phyloP scores from a whole-genome alignment of 257 asterid genomes.

The Fraxinus quadrangulata region DNA sequence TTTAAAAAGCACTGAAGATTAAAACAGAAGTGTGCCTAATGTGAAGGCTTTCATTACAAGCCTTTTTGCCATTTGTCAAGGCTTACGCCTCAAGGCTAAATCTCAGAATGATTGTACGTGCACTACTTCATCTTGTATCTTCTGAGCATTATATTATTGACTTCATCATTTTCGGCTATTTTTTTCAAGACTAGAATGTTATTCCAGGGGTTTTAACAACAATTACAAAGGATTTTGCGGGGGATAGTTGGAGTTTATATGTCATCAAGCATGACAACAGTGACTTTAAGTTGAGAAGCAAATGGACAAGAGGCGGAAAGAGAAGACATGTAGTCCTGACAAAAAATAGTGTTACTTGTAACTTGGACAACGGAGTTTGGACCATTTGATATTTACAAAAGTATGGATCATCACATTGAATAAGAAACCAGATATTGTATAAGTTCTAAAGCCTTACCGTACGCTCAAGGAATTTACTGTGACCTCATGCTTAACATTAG shows the following conservation, averaged over 20 bases:
- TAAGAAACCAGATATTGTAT: not conserved
- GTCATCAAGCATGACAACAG: not conserved
- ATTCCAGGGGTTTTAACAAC: not conserved
- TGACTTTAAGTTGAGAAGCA: not conserved
- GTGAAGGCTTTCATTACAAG: not conserved
- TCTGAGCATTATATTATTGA: not conserved
- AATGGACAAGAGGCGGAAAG: not conserved
- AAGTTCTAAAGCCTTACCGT: not conserved
- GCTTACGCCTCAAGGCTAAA: not conserved
- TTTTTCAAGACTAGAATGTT: not conserved
- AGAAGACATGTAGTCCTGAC: not conserved
- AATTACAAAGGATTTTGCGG: not conserved
- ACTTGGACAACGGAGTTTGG: not conserved
- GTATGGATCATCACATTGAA: not conserved
- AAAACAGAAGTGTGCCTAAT: not conserved
- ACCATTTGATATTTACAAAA: not conserved
- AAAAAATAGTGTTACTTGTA: not conserved
- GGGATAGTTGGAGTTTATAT: not conserved
- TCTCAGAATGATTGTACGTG: not conserved
- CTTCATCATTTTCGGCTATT: not conserved
- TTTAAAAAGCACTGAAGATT: not conserved
- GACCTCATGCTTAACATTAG: not conserved
- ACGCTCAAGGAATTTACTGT: not conserved
- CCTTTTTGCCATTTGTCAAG: not conserved
- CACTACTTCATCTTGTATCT: not conserved